Conservation (phyloP, 78 protist species). For the Speleostelium caveatum region DNA sequence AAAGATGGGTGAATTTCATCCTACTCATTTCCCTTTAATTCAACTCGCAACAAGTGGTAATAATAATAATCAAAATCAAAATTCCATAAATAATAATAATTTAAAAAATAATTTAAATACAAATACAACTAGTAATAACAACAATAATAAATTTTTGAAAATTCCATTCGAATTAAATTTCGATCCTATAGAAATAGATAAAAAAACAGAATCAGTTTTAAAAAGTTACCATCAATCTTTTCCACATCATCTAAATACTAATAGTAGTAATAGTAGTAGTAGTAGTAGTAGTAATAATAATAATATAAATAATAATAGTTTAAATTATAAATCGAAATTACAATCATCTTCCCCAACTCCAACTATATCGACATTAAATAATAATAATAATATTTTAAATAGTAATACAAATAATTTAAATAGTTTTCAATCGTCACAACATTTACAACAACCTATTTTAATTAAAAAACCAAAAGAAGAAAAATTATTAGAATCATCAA, state of each 20-base stretch:
- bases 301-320: background rate
- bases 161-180: slow-evolving; percentile 28
- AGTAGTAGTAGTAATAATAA: background rate
- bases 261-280: slow-evolving; percentile 8
- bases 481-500: background rate
- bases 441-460: background rate
- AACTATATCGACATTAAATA: slow-evolving; percentile 18
- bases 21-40: background rate
- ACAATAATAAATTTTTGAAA: slow-evolving; percentile 11
- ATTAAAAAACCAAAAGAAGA: background rate
- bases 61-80: background rate
- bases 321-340: background rate
- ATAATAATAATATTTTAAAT: background rate
- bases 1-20: background rate
- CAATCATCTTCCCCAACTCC: background rate
- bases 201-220: slow-evolving; percentile 19
- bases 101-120: slow-evolving; percentile 9
- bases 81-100: slow-evolving; percentile 16
- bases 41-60: background rate
- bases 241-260: background rate
- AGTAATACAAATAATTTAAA: background rate
- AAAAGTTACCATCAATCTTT: slow-evolving; percentile 20
- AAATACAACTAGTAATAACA: background rate
- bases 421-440: background rate
- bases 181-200: background rate